phyloP scores from a whole-genome alignment of 2,329 filamentous ascomycete genomes.

The Endoconidiophora polonica region DNA sequence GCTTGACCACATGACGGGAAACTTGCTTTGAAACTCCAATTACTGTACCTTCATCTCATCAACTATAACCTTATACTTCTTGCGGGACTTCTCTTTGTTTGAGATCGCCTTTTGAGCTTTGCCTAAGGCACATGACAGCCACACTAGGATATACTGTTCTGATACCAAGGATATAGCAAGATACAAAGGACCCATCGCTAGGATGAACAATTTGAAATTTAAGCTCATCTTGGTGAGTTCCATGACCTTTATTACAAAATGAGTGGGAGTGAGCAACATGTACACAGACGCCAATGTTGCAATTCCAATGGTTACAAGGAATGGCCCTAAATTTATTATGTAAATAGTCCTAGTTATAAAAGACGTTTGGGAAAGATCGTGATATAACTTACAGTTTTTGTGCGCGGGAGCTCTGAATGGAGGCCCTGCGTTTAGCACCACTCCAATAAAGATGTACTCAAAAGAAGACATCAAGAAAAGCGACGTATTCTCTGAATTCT shows the following conservation, averaged over 20 bases:
- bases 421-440: conserved; percentile 78
- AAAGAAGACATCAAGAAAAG: conserved; percentile 85
- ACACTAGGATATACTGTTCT: conserved; percentile 55
- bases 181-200: conserved; percentile 52
- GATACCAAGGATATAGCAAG: conserved; percentile 52
- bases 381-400: conserved; percentile 50
- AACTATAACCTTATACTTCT: conserved; percentile 69
- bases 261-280: conserved; percentile 62
- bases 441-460: conserved; percentile 80
- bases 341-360: conserved; percentile 14
- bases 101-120: conserved; percentile 39
- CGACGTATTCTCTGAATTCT: conserved; percentile 85
- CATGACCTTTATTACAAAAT: conserved; percentile 59
- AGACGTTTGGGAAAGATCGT: neutral
- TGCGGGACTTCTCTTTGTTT: conserved; percentile 55
- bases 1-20: no score
- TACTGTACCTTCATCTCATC: conserved; percentile 28
- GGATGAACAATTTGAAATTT: conserved; percentile 55
- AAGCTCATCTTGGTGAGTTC: conserved; percentile 63
- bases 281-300: conserved; percentile 54
- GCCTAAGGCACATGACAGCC: conserved; percentile 51
- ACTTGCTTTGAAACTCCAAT: no score
- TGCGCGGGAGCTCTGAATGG: conserved; percentile 72
- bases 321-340: conserved; percentile 44
- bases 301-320: conserved; percentile 57